Percentiles rank a stretch among this genome's conserved stretches.
Conservation (phyloP, 2,329 filamentous ascomycete genomes). For the Botrytis aclada region DNA sequence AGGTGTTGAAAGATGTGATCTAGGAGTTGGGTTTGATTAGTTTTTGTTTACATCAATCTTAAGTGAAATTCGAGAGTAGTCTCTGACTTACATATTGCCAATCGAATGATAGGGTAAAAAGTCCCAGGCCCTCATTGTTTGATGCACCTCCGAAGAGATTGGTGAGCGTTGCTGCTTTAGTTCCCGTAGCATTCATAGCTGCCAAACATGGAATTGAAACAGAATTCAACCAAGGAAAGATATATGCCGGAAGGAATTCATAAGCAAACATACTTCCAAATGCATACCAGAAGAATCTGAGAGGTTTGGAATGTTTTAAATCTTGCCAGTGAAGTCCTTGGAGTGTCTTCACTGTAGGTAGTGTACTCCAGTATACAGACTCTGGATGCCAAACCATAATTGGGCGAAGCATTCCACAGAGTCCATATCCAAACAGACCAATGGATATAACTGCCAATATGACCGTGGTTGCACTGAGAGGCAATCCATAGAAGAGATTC, state of each 20-base stretch:
- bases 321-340: slow-evolving; percentile 43
- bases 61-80: background rate
- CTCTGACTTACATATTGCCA: slow-evolving; percentile 46
- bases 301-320: slow-evolving; percentile 40
- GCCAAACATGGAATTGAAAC: slow-evolving; percentile 47
- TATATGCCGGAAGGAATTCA: slow-evolving; percentile 49
- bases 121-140: slow-evolving; percentile 46
- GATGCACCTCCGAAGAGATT: slow-evolving; percentile 48
- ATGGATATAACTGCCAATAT: slow-evolving; percentile 48
- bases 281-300: slow-evolving; percentile 44
- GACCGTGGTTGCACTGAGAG: slow-evolving; percentile 41
- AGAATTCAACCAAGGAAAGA: slow-evolving; percentile 45
- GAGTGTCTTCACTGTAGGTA: slow-evolving; percentile 42
- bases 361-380: slow-evolving; percentile 46
- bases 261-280: slow-evolving; percentile 46
- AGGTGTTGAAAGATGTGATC: slow-evolving; percentile 53
- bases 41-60: background rate
- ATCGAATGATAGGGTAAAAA: slow-evolving; percentile 44
- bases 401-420: slow-evolving; percentile 47
- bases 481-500: slow-evolving; percentile 45
- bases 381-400: slow-evolving; percentile 48
- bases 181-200: slow-evolving; percentile 35
- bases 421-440: slow-evolving; percentile 48
- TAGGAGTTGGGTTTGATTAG: slow-evolving; percentile 31
- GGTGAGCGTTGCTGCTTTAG: slow-evolving; percentile 43